Base-by-base conservation (phyloP, 768 basidiomycete genomes). In the Xanthoconium stramineum region DNA sequence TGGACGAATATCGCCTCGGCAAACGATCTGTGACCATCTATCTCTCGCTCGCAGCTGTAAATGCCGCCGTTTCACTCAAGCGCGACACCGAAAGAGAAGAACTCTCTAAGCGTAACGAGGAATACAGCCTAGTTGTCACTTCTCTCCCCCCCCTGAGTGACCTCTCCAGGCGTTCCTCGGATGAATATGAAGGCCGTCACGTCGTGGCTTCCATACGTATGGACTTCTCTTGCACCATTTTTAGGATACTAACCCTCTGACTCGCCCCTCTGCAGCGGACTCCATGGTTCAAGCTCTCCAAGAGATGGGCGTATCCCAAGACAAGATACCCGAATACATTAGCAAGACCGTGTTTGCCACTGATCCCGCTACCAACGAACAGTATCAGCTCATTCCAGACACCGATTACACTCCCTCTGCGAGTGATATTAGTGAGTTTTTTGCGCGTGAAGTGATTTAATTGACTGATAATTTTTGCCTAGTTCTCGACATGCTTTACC, bases 361-460 rank as follows among this genome's bases (percentile, higher is more conserved):
- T 32, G 58, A 59, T 32, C 50, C 46, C 10, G 11, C 29, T 42
- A 49, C 56, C n/a, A 55, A 50, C 28, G 17, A 57, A 45, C 56
- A 40, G 32, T 59, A 58, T 32, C 32, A 45, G 37, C 55, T 59
- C 8, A 47, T 57, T 29, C 58, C 55, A 4, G 36, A 51, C 30
- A 14, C 14, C 19, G 37, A 30, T 2, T 24, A 2, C 24, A 24
- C 24, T 2, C 24, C 24, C 24, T 24, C 24, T 4, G 24, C 24
- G 24, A 4, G 4, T 24, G 24, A 24, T 24, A 24, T 24, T 24
- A 2, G 24, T 24, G 4, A 24, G 24, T 24, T 24, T 2, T 24
- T 24, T 24, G 24, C 24, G 4, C 24, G 24, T 24, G 24, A 24
- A 24, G 24, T 24, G 24, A 24, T 24, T 24, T 4, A 24, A 24